Evolutionary conservation across 192 early-diverging fungal species (phyloP).

Genomic region (Coemansia nantahalensis): DNA sequence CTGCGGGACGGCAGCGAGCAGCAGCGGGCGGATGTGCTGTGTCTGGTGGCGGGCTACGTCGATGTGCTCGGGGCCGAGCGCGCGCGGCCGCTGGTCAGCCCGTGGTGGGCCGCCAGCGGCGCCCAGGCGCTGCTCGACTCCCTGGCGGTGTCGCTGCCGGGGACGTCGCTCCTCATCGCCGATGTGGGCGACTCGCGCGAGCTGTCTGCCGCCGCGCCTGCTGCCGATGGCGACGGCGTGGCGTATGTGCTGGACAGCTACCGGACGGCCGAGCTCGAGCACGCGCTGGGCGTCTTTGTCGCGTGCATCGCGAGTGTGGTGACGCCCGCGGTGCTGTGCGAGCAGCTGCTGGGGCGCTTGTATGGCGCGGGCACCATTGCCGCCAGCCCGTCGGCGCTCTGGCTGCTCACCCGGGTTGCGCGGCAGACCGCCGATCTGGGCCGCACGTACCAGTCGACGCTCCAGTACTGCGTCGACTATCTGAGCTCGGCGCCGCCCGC

Average conservation of each 20-base stretch:
- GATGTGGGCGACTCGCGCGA: constrained; percentile 10
- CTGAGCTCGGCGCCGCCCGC: neutral
- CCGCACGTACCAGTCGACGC: constrained; percentile 9
- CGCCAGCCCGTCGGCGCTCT: constrained; percentile 13
- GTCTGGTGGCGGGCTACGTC: constrained; percentile 12
- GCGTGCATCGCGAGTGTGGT: constrained; percentile 1
- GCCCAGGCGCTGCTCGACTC: constrained; percentile 19
- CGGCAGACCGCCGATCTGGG: neutral
- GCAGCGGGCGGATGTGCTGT: constrained; percentile 24
- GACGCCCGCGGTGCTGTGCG: constrained; percentile 4
- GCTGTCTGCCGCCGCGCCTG: neutral
- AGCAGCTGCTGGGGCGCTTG: constrained; percentile 21
- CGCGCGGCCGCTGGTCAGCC: constrained; percentile 1
- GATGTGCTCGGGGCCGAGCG: constrained; percentile 13
- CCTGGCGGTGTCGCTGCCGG: constrained; percentile 25
- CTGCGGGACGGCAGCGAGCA: constrained; percentile 11
- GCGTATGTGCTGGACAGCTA: constrained; percentile 26
- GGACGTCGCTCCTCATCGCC: constrained; percentile 30
- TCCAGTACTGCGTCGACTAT: constrained; percentile 29
- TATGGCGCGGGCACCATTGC: neutral
- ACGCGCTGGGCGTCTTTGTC: constrained; percentile 23
- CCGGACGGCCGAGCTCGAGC: constrained; percentile 3
- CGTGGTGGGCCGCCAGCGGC: constrained; percentile 37
- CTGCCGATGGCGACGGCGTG: neutral
- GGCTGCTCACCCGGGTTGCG: constrained; percentile 20